A percentile compares a stretch with the other conserved stretches of the same genome.
These are phyloP conservation scores for Rhodotorula babjevae DNA, from an alignment of 768 basidiomycete genomes.

Conservation along the genomic window DNA sequence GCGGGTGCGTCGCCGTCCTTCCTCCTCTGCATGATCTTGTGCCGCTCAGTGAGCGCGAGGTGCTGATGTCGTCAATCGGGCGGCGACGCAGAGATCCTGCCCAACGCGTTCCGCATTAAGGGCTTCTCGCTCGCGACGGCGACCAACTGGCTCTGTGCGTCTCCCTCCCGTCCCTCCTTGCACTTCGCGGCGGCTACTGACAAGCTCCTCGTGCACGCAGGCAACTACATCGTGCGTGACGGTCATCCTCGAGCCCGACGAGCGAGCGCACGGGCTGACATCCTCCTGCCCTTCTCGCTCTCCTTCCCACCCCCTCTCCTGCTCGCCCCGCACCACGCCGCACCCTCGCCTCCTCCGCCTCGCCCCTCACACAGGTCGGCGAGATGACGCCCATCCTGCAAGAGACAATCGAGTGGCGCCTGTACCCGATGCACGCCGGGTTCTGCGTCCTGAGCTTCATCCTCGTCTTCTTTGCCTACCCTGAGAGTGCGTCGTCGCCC, in stretches of 20 bases:
- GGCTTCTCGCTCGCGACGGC: constrained; percentile 93
- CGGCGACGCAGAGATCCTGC: constrained; percentile 63
- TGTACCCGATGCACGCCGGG: constrained; percentile 93
- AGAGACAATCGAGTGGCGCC: constrained; percentile 77
- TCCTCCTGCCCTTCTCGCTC: no score
- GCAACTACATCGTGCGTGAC: neutral
- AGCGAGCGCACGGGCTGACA: no score
- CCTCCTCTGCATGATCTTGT: no score
- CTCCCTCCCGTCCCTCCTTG: no score
- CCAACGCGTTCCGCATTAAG: constrained; percentile 79
- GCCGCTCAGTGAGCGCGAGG: no score
- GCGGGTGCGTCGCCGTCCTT: neutral
- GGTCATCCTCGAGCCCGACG: neutral
- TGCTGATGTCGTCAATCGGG: no score
- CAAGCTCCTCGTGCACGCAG: neutral
- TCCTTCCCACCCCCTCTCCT: no score
- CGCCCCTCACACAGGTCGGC: constrained; percentile 16
- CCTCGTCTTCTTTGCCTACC: constrained; percentile 67
- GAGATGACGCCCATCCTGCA: constrained; percentile 49
- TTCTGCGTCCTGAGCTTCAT: constrained; percentile 54
- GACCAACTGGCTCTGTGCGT: constrained; percentile 51
- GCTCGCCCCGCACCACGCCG: neutral
- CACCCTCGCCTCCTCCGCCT: neutral
- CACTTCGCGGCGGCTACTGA: neutral
- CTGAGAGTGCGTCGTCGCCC: constrained; percentile 28